Evolutionary conservation across 176 grass and related monocot genomes (phyloP).

Genomic region (Luzula sylvatica): DNA sequence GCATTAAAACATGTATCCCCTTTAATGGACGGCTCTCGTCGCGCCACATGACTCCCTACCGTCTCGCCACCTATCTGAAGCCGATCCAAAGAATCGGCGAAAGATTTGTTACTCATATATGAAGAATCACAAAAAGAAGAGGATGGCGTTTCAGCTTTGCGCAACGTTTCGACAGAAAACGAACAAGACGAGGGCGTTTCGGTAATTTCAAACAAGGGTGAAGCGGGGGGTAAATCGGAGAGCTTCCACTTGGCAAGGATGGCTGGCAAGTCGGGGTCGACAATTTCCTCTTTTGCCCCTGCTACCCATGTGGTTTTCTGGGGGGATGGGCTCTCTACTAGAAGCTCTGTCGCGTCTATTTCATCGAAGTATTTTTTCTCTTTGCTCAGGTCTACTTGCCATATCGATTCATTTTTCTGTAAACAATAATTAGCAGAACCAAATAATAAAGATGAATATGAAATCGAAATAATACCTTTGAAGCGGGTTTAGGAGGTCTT

Average conservation of each 20-base stretch:
- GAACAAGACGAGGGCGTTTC: slow-evolving; percentile 48
- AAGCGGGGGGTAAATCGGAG: slow-evolving; percentile 31
- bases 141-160: slow-evolving; percentile 21
- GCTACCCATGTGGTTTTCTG: slow-evolving; percentile 49
- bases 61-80: slow-evolving; percentile 19
- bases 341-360: slow-evolving; percentile 66
- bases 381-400: slow-evolving; percentile 52
- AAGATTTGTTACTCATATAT: slow-evolving; percentile 6
- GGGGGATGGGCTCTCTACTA: slow-evolving; percentile 83
- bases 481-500: slow-evolving; percentile 40
- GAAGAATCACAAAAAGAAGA: no score
- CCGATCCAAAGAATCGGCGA: slow-evolving; percentile 33
- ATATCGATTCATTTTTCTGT: slow-evolving; percentile 41
- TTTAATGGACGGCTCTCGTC: slow-evolving; percentile 22
- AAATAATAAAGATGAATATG: neutral
- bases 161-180: no score
- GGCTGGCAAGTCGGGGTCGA: slow-evolving; percentile 38
- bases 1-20: slow-evolving; percentile 41
- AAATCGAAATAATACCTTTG: slow-evolving; percentile 10
- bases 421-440: no score
- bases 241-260: slow-evolving; percentile 84
- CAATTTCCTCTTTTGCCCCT: slow-evolving; percentile 30
- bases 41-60: slow-evolving; percentile 2
- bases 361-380: slow-evolving; percentile 78
- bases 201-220: slow-evolving; percentile 45